Evolutionary conservation across 2,329 filamentous ascomycete species (phyloP), one percentile per base, ranked within the genome.

Genomic region (Fusarium cicatricum): DNA sequence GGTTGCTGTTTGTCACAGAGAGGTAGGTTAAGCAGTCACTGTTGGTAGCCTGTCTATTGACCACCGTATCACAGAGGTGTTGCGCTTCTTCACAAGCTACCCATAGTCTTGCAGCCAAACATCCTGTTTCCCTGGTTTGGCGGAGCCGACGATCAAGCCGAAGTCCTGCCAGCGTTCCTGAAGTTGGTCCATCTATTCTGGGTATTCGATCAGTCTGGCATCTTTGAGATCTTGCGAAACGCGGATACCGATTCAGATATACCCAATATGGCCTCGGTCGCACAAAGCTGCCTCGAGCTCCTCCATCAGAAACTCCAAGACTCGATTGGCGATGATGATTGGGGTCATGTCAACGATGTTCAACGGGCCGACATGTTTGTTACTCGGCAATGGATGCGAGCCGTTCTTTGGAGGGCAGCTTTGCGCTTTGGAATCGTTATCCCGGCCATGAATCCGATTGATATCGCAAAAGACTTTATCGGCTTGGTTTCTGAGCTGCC

Each of bases 301-400:
- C 71, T 82, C 0, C 78, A 81, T 40, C 69, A 70, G 32, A 77
- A 75, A 16, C 71, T 82, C 0, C 75, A 77, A 4, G 77, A 80
- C 33, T 74, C 72, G 0, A 69, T 75, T 0, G 63, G 72, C 1
- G 74, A 78, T 5, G 71, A 74, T 3, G 74, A 75, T 7, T 70
- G 68, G 38, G 71, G 70, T 0, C 62, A 58, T 0, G 74, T 74
- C n/a, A 81, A 77, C n/a, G 78, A 81, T 21, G 75, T 82, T 0
- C 80, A 82, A 50, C 75, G 75, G 8, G 80, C 78, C 4, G 80
- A 82, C 42, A 73, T 82, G n/a, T 77, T 74, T 52, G 78, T 81
- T 3, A 82, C 80, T 0, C 70, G 77, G 2, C 78, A 81, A 39
- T 82, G 80, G 80, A 82, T 82, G 79, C 75, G 78, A 8, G 76